These are phyloP conservation scores for Aspergillus cavernicola DNA, from an alignment of 495 filamentous ascomycete species.

Conservation along the genomic window DNA sequence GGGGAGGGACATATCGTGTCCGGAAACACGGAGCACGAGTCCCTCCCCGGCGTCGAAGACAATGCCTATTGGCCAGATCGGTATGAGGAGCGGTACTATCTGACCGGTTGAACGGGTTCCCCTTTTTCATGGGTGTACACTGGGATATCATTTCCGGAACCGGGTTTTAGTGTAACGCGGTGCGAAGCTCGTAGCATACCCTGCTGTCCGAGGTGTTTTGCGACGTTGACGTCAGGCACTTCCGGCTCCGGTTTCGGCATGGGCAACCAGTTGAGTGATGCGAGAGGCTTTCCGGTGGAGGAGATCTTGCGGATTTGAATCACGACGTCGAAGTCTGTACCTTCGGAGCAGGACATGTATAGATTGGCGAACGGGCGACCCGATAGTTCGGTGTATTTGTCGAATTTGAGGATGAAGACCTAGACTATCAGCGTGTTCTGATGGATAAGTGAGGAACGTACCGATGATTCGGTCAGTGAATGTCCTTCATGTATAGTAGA, in stretches of 20 bases:
- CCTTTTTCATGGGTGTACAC: slow-evolving; percentile 36
- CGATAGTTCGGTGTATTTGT: slow-evolving; percentile 21
- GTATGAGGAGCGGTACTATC: slow-evolving; percentile 32
- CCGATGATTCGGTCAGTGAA: neutral
- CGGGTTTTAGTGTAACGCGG: slow-evolving; percentile 21
- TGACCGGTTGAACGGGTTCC: slow-evolving; percentile 24
- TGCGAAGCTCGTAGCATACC: slow-evolving; percentile 36
- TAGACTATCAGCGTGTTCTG: slow-evolving; percentile 17
- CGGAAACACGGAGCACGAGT: slow-evolving; percentile 22
- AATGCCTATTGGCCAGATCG: slow-evolving; percentile 32
- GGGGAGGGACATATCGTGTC: neutral
- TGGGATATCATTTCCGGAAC: slow-evolving; percentile 26
- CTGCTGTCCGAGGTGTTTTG: slow-evolving; percentile 27
- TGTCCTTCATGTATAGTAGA: neutral
- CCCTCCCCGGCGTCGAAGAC: slow-evolving; percentile 29
- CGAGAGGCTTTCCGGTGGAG: slow-evolving; percentile 28
- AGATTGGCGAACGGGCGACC: slow-evolving; percentile 34
- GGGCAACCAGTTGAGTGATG: slow-evolving; percentile 25
- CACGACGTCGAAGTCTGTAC: slow-evolving; percentile 39
- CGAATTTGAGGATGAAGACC: slow-evolving; percentile 30
- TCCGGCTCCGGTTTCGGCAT: slow-evolving; percentile 13
- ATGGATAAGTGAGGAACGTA: slow-evolving; percentile 13
- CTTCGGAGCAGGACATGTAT: slow-evolving; percentile 35
- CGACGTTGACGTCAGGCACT: slow-evolving; percentile 20
- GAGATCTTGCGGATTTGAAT: slow-evolving; percentile 35